Evolutionary conservation across 2,329 filamentous ascomycete species (phyloP).

Genomic region (Chrysoporthe deuterocubensis): DNA sequence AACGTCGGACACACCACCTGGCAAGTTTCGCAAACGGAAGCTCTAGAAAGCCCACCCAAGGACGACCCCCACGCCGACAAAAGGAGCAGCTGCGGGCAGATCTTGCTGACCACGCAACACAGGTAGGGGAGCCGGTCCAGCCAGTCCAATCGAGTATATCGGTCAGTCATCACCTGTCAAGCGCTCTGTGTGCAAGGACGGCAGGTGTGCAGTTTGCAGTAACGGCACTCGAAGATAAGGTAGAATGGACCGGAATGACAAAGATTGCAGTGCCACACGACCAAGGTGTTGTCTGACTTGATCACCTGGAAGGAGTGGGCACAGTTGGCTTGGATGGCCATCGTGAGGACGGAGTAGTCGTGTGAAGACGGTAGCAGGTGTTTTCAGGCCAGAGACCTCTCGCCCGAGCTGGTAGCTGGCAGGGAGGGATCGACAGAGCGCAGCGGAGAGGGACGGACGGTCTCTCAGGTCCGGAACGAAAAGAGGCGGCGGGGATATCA

Average conservation of each 20-base stretch:
- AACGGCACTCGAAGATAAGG: conserved; percentile 71
- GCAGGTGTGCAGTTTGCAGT: conserved; percentile 70
- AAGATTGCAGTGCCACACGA: conserved; percentile 68
- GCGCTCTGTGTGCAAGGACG: conserved; percentile 57
- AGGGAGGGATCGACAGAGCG: conserved; percentile 14
- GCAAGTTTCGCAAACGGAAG: conserved; percentile 12
- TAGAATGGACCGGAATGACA: conserved; percentile 69
- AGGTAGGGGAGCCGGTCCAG: conserved; percentile 9
- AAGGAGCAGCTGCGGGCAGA: conserved; percentile 8
- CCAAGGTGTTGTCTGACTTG: conserved; percentile 67
- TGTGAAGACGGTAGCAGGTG: conserved; percentile 30
- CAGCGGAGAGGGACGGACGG: conserved; percentile 4
- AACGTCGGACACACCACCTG: background rate
- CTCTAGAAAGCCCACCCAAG: background rate
- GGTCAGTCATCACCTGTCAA: conserved; percentile 31
- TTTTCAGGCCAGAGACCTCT: conserved; percentile 2
- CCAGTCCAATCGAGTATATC: conserved; percentile 9
- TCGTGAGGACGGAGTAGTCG: conserved; percentile 35
- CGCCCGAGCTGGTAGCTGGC: conserved; percentile 18
- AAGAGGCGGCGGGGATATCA: conserved; percentile 21
- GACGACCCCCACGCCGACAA: conserved; percentile 20
- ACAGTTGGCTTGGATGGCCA: conserved; percentile 62
- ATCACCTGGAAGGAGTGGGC: conserved; percentile 67
- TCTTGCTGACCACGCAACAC: background rate
- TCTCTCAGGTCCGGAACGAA: conserved; percentile 8